These are phyloP conservation scores for Trichosporon sp. DNA, from an alignment of 1,284 basidiomycete species.

Conservation along the genomic window DNA sequence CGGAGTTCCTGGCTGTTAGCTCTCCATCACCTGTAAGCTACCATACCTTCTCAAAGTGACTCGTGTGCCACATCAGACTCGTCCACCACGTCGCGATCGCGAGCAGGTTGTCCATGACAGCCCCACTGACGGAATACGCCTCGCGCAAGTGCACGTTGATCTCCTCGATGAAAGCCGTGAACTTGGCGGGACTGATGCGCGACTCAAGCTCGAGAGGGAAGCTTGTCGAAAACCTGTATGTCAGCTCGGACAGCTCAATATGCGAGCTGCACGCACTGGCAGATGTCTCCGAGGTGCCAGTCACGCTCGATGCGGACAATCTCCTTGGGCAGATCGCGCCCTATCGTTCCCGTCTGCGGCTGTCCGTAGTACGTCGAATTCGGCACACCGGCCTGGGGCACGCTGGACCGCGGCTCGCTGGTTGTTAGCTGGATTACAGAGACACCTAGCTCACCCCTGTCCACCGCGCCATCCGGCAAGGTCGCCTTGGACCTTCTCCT, in stretches of 20 bases:
- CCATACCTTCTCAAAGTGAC: conserved; percentile 57
- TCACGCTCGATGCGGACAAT: conserved; percentile 58
- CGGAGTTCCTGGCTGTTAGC: conserved; percentile 51
- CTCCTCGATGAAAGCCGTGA: conserved; percentile 52
- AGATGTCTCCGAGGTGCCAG: conserved; percentile 56
- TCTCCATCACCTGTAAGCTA: background rate
- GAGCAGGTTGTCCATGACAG: conserved; percentile 57
- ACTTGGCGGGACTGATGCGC: conserved; percentile 48
- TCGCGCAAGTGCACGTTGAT: conserved; percentile 54
- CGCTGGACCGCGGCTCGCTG: conserved; percentile 37
- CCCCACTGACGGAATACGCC: conserved; percentile 55
- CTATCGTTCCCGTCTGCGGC: conserved; percentile 45
- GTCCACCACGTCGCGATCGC: conserved; percentile 58
- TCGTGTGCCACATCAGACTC: conserved; percentile 52
- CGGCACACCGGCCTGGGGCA: conserved; percentile 36
- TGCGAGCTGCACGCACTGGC: conserved; percentile 46
- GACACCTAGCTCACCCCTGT: conserved; percentile 41
- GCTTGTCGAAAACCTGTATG: conserved; percentile 52
- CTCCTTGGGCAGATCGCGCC: conserved; percentile 54
- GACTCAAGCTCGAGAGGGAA: conserved; percentile 59
- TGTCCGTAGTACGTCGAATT: conserved; percentile 42
- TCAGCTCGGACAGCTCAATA: background rate
- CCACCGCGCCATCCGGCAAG: conserved; percentile 51
- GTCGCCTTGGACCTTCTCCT: conserved; percentile 47
- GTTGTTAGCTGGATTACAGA: conserved; percentile 6